phyloP scores from a whole-genome alignment of 1,284 basidiomycete genomes.

The Cerrena zonata region DNA sequence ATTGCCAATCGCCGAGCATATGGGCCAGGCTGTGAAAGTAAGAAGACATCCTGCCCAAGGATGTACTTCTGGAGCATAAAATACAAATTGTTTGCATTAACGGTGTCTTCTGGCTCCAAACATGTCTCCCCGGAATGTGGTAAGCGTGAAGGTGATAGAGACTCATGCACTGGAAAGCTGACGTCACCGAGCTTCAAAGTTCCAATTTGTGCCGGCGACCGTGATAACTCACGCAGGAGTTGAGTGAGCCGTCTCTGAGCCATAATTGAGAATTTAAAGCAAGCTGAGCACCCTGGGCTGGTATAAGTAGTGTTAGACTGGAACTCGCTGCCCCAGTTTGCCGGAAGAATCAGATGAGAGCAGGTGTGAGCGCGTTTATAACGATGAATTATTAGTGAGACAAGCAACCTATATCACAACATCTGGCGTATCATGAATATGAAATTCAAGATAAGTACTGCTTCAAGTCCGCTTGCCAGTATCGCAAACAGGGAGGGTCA shows the following conservation, averaged over 20 bases:
- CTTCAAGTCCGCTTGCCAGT: no score
- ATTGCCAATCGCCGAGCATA: conserved; percentile 56
- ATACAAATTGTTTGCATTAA: conserved; percentile 53
- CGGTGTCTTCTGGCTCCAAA: conserved; percentile 43
- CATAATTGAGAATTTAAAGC: no score
- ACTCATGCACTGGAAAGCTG: conserved; percentile 46
- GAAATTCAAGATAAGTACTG: no score
- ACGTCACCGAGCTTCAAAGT: conserved; percentile 54
- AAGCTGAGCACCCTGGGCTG: no score
- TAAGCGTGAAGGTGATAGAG: conserved; percentile 42
- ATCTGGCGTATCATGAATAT: no score
- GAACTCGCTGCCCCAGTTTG: no score
- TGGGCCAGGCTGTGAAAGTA: conserved; percentile 59
- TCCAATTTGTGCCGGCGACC: conserved; percentile 38
- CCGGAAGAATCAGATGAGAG: no score
- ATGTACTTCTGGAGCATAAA: conserved; percentile 64
- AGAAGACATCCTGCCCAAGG: conserved; percentile 62
- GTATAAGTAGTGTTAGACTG: no score
- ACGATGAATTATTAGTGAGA: no score
- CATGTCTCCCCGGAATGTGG: conserved; percentile 37
- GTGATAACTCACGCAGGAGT: conserved; percentile 39
- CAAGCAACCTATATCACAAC: no score
- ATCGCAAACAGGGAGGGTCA: no score
- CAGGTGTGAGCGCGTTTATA: no score
- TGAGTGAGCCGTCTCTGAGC: conserved; percentile 41